Percentiles rank a stretch among this genome's conserved stretches.
Conservation (phyloP, 495 filamentous ascomycete genomes). For the Evansstolkia leycettana region DNA sequence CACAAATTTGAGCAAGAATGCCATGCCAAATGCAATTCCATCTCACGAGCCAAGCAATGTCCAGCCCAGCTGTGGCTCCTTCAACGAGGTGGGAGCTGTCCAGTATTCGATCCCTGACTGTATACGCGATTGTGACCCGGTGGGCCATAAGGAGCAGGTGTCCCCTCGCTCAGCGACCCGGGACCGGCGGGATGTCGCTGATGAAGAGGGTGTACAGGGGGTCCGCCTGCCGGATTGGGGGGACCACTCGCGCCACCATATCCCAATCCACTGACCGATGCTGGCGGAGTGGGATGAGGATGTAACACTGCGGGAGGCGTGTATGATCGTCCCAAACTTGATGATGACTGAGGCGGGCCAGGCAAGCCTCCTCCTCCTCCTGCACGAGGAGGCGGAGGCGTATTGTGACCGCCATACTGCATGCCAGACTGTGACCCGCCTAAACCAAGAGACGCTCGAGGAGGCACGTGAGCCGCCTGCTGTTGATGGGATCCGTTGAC, state of each 20-base stretch:
- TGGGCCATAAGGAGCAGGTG: slow-evolving; percentile 4
- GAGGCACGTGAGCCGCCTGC: slow-evolving; percentile 5
- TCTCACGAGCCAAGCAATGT: too few species aligned
- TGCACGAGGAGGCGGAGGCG: slow-evolving; percentile 21
- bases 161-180: slow-evolving; percentile 13
- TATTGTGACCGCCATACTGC: slow-evolving; percentile 24
- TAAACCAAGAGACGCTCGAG: slow-evolving; percentile 23
- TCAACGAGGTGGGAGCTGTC: too few species aligned
- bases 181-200: slow-evolving; percentile 20
- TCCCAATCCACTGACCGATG: slow-evolving; percentile 13
- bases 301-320: slow-evolving; percentile 28
- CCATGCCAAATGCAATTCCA: too few species aligned
- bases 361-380: slow-evolving; percentile 2
- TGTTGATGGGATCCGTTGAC: slow-evolving; percentile 27
- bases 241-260: slow-evolving; percentile 15
- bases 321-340: slow-evolving; percentile 26
- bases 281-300: slow-evolving; percentile 11
- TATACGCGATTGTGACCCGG: slow-evolving; percentile 30
- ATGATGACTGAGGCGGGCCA: slow-evolving; percentile 19
- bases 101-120: slow-evolving; percentile 25
- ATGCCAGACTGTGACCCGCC: slow-evolving; percentile 10
- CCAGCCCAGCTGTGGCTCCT: too few species aligned
- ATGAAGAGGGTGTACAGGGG: slow-evolving; percentile 18
- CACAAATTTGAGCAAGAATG: too few species aligned
- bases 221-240: slow-evolving; percentile 13